A percentile compares a stretch with the other conserved stretches of the same genome.
These are phyloP conservation scores for Fragaria ananassa DNA, from an alignment of 306 rosid species.

Conservation along the genomic window DNA sequence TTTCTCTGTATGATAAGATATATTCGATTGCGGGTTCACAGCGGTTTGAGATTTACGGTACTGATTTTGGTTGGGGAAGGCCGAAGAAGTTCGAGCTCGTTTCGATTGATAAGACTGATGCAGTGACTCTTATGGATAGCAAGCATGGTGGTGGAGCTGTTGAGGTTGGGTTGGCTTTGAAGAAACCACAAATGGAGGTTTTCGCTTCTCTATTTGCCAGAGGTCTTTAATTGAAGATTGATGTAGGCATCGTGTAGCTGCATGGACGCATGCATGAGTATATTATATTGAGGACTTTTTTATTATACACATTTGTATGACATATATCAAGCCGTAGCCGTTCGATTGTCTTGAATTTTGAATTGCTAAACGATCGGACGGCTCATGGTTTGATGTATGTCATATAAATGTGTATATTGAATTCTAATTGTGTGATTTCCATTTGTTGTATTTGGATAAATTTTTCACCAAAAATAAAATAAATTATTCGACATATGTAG, in stretches of 20 bases:
- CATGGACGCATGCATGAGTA: neutral
- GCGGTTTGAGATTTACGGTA: slow-evolving; percentile 22
- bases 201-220: slow-evolving; percentile 19
- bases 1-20: neutral
- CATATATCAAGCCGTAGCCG: no score
- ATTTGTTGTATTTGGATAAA: no score
- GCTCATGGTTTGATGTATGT: no score
- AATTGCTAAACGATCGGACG: no score
- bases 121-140: neutral
- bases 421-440: neutral
- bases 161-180: slow-evolving; percentile 27
- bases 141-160: slow-evolving; percentile 26
- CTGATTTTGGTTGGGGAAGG: slow-evolving; percentile 50
- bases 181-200: slow-evolving; percentile 15
- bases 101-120: slow-evolving; percentile 2
- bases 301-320: no score
- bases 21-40: slow-evolving; percentile 25
- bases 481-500: no score
- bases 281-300: no score
- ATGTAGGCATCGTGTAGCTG: neutral
- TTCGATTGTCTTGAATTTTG: no score
- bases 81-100: slow-evolving; percentile 28
- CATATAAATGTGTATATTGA: no score
- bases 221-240: neutral
- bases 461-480: neutral